Conservation (phyloP, 2,329 filamentous ascomycete species). For the Botryotinia calthae region DNA sequence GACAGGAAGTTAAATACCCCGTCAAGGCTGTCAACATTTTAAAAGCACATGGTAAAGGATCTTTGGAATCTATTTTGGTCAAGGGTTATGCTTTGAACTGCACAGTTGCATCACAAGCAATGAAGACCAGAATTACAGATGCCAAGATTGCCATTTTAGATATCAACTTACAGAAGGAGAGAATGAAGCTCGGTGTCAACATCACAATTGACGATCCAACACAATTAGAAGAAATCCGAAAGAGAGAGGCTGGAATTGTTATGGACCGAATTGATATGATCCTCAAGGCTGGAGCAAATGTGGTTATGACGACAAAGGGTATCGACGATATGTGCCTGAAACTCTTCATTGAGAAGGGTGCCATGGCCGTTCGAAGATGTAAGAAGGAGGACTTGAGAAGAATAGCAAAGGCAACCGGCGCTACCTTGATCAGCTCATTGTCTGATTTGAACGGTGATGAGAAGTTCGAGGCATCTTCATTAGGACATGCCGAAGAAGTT, state of each 20-base stretch:
- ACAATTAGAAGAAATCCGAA: conserved; percentile 94
- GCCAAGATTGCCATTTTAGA: conserved; percentile 96
- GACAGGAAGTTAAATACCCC: conserved; percentile 89
- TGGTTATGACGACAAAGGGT: conserved; percentile 94
- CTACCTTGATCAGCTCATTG: conserved; percentile 86
- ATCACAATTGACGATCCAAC: conserved; percentile 97
- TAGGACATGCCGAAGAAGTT: conserved; percentile 92
- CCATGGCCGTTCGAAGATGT: conserved; percentile 92
- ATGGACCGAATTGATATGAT: conserved; percentile 96
- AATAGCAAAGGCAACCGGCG: conserved; percentile 94
- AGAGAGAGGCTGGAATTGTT: conserved; percentile 88
- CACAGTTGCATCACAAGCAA: conserved; percentile 96
- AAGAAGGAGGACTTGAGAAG: conserved; percentile 98
- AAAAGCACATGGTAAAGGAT: conserved; percentile 95
- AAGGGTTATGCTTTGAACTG: conserved; percentile 98
- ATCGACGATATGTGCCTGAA: conserved; percentile 96
- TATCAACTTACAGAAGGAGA: conserved; percentile 98
- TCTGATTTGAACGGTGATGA: conserved; percentile 98
- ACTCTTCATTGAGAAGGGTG: conserved; percentile 88
- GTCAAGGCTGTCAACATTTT: conserved; percentile 99
- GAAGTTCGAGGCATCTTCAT: conserved; percentile 85
- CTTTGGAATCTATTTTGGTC: conserved; percentile 81
- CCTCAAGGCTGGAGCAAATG: conserved; percentile 93
- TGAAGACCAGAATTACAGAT: conserved; percentile 88
- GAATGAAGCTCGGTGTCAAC: conserved; percentile 98